Base-by-base conservation (phyloP, 768 basidiomycete species). In the Artomyces pyxidatus region DNA sequence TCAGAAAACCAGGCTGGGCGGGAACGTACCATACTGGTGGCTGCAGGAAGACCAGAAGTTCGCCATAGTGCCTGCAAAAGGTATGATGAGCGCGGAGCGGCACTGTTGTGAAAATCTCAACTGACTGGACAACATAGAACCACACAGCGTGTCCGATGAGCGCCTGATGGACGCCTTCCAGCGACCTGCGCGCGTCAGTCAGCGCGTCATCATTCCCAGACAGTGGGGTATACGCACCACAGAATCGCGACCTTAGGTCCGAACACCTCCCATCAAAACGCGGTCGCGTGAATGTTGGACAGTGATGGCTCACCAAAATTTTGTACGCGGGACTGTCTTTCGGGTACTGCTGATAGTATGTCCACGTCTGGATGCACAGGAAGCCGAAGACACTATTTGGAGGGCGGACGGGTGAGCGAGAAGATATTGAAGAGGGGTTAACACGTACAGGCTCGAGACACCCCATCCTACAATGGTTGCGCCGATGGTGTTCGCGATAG, bases 381-480 rank as follows among this genome's bases (percentile, higher is more conserved):
- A 54, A 54, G 11, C 55, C 55, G 32, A 56, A 56, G 23, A 51
- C 16, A 6, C 52, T 56, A 42, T n/a, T n/a, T 3, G 21, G 25
- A n/a, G 29, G 14, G 16, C 3, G 17, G 19, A 45, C 21, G 16
- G 19, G 39, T 45, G 48, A 37, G 27, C 21, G 16, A 8, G 23
- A 8, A 16, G 16, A n/a, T n/a, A n/a, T n/a, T n/a, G n/a, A n/a
- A 23, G 35, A 17, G 27, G 47, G 21, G 26, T 32, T 44, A 21
- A 16, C 37, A 56, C 54, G 14, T 32, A 56, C 54, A 56, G 45
- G 25, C 12, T 19, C 8, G 55, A 56, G 5, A 43, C 3, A 7
- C 55, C 55, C 55, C 55, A 56, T 35, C 55, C 55, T 22, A 56
- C 2, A 21, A 48, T 14, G 35, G 48, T 14, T 21, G 55, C 55